phyloP scores from a whole-genome alignment of 371 early-diverging fungal genomes.

The Thermomucor indicae-seudaticae region DNA sequence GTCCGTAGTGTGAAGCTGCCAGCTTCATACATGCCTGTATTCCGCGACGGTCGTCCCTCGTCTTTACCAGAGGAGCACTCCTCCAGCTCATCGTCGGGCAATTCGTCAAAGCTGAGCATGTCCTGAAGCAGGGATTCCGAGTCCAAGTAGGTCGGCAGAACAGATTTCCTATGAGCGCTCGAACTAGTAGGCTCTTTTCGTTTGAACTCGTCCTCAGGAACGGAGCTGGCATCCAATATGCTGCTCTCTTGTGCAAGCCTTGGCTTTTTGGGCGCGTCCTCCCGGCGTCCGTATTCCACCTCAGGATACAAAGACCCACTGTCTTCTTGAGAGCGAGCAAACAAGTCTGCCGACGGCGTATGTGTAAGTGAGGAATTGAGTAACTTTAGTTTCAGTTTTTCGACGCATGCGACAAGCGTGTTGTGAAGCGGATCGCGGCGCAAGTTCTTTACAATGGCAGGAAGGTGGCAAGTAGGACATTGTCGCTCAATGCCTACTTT shows the following conservation, averaged over 20 bases:
- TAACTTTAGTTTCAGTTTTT: conserved; percentile 11
- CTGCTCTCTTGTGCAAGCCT: too few relatives aligned
- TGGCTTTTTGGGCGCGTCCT: too few relatives aligned
- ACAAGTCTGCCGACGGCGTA: too few relatives aligned
- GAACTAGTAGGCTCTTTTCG: too few relatives aligned
- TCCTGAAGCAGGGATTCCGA: not conserved
- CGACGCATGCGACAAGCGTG: conserved; percentile 17
- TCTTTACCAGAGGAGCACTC: not conserved
- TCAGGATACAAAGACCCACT: too few relatives aligned
- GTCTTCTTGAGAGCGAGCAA: too few relatives aligned
- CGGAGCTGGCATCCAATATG: too few relatives aligned
- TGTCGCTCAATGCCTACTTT: conserved; percentile 6
- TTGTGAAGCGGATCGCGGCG: conserved; percentile 20
- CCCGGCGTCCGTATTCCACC: too few relatives aligned
- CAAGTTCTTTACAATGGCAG: conserved; percentile 20
- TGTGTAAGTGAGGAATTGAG: too few relatives aligned
- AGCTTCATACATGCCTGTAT: too few relatives aligned
- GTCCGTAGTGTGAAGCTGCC: not conserved
- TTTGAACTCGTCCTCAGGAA: too few relatives aligned
- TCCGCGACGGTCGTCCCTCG: not conserved
- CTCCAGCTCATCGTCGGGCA: not conserved
- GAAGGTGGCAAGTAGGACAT: conserved; percentile 20
- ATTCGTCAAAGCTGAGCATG: not conserved
- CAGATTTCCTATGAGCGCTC: too few relatives aligned
- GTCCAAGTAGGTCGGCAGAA: not conserved